Evolutionary conservation across 768 basidiomycete genomes (phyloP), one percentile per base, ranked within the genome.

Genomic region (Xerocomus brunneocitrinus): DNA sequence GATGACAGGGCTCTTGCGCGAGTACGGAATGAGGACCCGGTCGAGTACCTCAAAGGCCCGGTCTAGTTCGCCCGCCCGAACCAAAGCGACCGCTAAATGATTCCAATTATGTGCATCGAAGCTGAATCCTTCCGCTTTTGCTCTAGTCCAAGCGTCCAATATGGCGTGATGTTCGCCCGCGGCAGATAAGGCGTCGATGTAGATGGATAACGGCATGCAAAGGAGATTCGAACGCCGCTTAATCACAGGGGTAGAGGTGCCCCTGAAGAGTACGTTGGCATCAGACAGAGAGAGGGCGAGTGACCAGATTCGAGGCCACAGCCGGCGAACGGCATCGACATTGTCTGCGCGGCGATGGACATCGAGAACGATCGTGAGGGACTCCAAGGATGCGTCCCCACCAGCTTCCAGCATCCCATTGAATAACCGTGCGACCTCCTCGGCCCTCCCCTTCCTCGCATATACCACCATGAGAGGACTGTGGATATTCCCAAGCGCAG

Each of bases 101-200:
- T 95, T 97, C 89, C 92, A 98, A 67, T 97, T 98, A 61, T 88
- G 84, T 12, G 88, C 79, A 65, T 95, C 91, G 66, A 93, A 91
- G 12, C 76, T 76, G 60, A 95, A 87, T 2, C 90, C 89, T 9
- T 74, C 68, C 10, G 68, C 58, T 55, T 79, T 79, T 47, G 90
- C 77, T 30, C 73, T 65, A n/a, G 74, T 71, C 94, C 95, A 98
- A 0, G 79, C 74, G 3, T 65, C 62, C 14, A 84, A 78, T 42
- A 95, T 77, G 54, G 84, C 79, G 8, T 64, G 57, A 59, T 93
- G 86, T 35, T 73, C 64, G 2, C 85, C 87, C 0, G 78, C 79
- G 3, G 73, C 69, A 2, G 91, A 89, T 47, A 95, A 72, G 5
- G 81, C 78, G 58, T 91, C 84, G 55, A 97, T 82, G 68, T 85